Evolutionary conservation across 768 basidiomycete species (phyloP).

Genomic region (button mushroom (Agaricus bisporus)): DNA sequence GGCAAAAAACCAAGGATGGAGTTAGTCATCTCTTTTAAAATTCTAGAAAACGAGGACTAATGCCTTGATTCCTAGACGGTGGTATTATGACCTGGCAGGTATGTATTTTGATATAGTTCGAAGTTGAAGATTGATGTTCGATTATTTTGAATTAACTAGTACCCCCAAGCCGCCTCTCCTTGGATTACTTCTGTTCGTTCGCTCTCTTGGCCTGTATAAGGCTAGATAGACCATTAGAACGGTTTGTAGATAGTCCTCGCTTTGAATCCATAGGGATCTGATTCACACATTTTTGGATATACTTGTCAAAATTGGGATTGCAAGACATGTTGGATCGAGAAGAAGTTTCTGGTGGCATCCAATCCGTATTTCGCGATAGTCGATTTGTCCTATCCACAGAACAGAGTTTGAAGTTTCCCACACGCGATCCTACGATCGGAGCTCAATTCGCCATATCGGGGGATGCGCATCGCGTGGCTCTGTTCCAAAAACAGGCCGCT

Average conservation of each 20-base stretch:
- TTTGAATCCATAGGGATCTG: too few species aligned
- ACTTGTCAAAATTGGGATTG: too few species aligned
- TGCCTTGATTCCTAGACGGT: slow-evolving; percentile 18
- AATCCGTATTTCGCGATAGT: too few species aligned
- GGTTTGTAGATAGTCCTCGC: neutral
- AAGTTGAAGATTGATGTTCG: neutral
- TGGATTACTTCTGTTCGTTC: slow-evolving; percentile 29
- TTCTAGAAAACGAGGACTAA: neutral
- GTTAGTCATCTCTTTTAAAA: slow-evolving; percentile 31
- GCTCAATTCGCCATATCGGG: slow-evolving; percentile 1
- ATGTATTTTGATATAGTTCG: slow-evolving; percentile 7
- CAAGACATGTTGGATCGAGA: too few species aligned
- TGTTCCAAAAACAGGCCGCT: neutral
- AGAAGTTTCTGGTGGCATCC: too few species aligned
- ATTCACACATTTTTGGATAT: too few species aligned
- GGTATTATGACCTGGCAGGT: slow-evolving; percentile 36
- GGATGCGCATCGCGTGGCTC: neutral
- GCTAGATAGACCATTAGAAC: neutral
- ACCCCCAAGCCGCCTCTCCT: slow-evolving; percentile 23
- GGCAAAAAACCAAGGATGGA: slow-evolving; percentile 63
- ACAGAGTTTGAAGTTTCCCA: neutral
- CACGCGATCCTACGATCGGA: neutral
- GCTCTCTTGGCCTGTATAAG: slow-evolving; percentile 27
- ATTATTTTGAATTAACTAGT: slow-evolving; percentile 14
- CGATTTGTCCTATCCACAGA: too few species aligned